These are phyloP conservation scores for Talaromyces albobiverticillius DNA, from an alignment of 2,329 filamentous ascomycete genomes.

Conservation along the genomic window DNA sequence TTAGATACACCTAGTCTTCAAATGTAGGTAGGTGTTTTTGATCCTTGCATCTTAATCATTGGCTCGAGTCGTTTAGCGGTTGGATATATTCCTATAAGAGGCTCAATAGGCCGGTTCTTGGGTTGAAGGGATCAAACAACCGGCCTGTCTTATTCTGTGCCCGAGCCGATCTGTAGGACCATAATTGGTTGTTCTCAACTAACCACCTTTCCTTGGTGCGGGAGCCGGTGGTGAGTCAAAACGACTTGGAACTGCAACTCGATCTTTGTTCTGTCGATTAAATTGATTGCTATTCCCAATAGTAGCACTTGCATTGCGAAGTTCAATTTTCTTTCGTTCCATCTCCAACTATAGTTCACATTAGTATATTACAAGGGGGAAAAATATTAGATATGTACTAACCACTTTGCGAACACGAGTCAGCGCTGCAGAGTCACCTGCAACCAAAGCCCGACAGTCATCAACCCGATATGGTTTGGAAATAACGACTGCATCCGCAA, in stretches of 20 bases:
- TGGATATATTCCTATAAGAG: not conserved
- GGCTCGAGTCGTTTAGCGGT: not conserved
- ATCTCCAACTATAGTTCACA: slow-evolving; percentile 38
- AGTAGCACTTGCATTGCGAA: slow-evolving; percentile 40
- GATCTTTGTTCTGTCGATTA: slow-evolving; percentile 16
- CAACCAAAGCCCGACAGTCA: slow-evolving; percentile 47
- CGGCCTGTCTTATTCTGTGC: not conserved
- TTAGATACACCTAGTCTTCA: not conserved
- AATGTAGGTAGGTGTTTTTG: not conserved
- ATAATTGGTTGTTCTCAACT: slow-evolving; percentile 10
- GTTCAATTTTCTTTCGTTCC: slow-evolving; percentile 48
- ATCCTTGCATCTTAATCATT: not conserved
- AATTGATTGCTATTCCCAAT: slow-evolving; percentile 33
- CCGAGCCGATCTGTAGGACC: not conserved
- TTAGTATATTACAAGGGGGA: slow-evolving; percentile 8
- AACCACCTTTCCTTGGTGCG: slow-evolving; percentile 32
- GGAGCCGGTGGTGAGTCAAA: slow-evolving; percentile 22
- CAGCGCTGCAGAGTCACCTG: slow-evolving; percentile 41
- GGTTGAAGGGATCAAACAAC: not conserved
- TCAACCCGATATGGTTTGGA: slow-evolving; percentile 57
- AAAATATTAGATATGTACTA: slow-evolving; percentile 24
- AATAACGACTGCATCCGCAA: slow-evolving; percentile 60
- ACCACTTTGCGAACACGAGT: slow-evolving; percentile 49
- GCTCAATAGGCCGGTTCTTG: not conserved
- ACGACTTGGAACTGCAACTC: slow-evolving; percentile 20